Evolutionary conservation across 75 land plant species (phyloP).

Genomic region (Cunninghamia lanceolata): DNA sequence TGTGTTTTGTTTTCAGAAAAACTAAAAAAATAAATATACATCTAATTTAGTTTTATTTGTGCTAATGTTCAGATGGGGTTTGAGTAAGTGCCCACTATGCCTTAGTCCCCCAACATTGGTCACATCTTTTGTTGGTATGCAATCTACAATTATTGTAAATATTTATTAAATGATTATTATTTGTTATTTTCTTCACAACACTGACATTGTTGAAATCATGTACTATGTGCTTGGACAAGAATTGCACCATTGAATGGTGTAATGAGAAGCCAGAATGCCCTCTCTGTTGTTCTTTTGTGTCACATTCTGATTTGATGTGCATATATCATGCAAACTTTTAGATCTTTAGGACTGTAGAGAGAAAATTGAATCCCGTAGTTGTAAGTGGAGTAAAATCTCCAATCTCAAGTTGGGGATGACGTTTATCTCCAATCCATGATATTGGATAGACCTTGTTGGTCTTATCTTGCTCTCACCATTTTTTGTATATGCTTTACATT

Average conservation of each 20-base stretch:
- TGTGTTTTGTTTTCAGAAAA: neutral
- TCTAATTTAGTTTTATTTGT: neutral
- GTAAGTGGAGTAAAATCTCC: too few species aligned
- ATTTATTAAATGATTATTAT: neutral
- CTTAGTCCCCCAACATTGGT: constrained; percentile 89
- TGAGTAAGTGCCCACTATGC: constrained; percentile 92
- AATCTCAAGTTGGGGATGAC: too few species aligned
- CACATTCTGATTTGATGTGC: constrained; percentile 85
- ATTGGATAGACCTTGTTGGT: too few species aligned
- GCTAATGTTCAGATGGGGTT: constrained; percentile 9
- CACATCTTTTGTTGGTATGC: constrained; percentile 97
- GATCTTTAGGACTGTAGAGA: neutral
- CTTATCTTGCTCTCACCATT: too few species aligned
- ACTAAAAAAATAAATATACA: neutral
- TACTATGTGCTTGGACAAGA: constrained; percentile 52
- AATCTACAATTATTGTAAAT: neutral
- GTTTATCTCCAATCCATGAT: too few species aligned
- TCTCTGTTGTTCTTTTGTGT: too few species aligned
- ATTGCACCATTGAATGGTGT: constrained; percentile 97
- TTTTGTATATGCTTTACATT: too few species aligned
- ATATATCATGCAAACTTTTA: constrained; percentile 91
- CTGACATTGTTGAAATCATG: too few species aligned
- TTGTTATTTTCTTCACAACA: neutral
- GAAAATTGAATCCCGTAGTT: too few species aligned
- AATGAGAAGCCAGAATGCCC: too few species aligned